A percentile compares a stretch with the other conserved stretches of the same genome.
Conservation (phyloP, 1,139 yeast genomes). For the Suhomyces maxii region DNA sequence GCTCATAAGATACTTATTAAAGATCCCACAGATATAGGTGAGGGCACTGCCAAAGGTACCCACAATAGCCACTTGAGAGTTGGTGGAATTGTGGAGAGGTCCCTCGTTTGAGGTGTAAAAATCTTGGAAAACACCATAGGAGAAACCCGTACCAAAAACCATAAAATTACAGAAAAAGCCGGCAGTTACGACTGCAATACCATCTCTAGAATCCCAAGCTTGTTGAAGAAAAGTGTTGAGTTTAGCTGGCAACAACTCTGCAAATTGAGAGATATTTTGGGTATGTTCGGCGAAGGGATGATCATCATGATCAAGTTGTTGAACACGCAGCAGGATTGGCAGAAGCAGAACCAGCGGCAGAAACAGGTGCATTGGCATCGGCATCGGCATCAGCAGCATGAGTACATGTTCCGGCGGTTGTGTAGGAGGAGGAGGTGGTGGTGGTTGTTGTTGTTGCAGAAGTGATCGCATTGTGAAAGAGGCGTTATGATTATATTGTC, state of each 20-base stretch:
- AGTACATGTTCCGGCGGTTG: neutral
- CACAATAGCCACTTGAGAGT: conserved; percentile 30
- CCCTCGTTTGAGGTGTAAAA: conserved; percentile 28
- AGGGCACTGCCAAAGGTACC: conserved; percentile 31
- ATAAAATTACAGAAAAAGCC: conserved; percentile 35
- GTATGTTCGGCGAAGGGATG: too few relatives aligned
- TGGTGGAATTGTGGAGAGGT: conserved; percentile 23
- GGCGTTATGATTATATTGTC: too few relatives aligned
- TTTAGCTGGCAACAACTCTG: too few relatives aligned
- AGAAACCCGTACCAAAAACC: conserved; percentile 35
- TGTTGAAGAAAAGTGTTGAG: neutral
- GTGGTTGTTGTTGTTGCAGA: neutral
- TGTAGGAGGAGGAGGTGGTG: neutral
- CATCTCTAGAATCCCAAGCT: conserved; percentile 1
- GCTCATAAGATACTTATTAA: conserved; percentile 22
- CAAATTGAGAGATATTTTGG: too few relatives aligned
- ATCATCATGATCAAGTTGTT: too few relatives aligned
- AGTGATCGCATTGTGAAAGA: neutral
- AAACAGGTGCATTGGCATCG: too few relatives aligned
- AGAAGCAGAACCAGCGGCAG: too few relatives aligned
- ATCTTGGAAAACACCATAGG: conserved; percentile 39
- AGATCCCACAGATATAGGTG: conserved; percentile 28
- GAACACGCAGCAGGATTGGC: too few relatives aligned
- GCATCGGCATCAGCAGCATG: too few relatives aligned
- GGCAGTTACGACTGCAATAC: conserved; percentile 16